phyloP scores from a whole-genome alignment of 139 green algal species.

The Coelastrella sp. region DNA sequence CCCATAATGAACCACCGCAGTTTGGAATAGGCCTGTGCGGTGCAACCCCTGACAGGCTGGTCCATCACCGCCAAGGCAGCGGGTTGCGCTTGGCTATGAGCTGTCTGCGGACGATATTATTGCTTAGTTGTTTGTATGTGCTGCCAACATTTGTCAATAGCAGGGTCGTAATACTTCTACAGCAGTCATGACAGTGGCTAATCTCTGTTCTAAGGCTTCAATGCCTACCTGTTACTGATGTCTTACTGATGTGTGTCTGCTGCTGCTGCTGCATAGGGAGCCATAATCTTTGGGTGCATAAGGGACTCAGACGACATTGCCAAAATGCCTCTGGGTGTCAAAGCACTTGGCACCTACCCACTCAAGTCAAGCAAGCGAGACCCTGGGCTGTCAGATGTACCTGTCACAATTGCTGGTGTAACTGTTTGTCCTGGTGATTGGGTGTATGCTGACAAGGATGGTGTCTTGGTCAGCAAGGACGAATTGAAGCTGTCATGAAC shows the following conservation, averaged over 20 bases:
- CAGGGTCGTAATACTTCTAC: too few species aligned
- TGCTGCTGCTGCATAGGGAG: slow-evolving; percentile 69
- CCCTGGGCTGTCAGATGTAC: slow-evolving; percentile 84
- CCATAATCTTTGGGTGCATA: slow-evolving; percentile 97
- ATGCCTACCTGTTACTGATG: neutral
- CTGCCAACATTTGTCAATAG: too few species aligned
- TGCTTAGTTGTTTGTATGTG: too few species aligned
- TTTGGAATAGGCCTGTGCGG: too few species aligned
- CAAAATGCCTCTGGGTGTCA: slow-evolving; percentile 90
- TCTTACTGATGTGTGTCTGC: neutral
- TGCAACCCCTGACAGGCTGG: too few species aligned
- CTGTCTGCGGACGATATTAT: too few species aligned
- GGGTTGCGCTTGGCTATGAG: too few species aligned
- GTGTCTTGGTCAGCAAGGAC: slow-evolving; percentile 80
- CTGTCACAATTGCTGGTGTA: slow-evolving; percentile 81
- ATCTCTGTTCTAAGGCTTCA: neutral
- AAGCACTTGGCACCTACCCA: slow-evolving; percentile 90
- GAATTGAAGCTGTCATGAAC: slow-evolving; percentile 69
- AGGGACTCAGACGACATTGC: slow-evolving; percentile 92
- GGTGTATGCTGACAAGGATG: slow-evolving; percentile 93
- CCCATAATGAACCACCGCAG: too few species aligned
- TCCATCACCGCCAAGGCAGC: too few species aligned
- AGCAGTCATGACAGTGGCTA: neutral
- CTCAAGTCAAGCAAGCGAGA: slow-evolving; percentile 94
- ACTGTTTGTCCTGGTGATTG: slow-evolving; percentile 84